Base-by-base conservation (phyloP, 345 rosid species). In the Populus deltoides region DNA sequence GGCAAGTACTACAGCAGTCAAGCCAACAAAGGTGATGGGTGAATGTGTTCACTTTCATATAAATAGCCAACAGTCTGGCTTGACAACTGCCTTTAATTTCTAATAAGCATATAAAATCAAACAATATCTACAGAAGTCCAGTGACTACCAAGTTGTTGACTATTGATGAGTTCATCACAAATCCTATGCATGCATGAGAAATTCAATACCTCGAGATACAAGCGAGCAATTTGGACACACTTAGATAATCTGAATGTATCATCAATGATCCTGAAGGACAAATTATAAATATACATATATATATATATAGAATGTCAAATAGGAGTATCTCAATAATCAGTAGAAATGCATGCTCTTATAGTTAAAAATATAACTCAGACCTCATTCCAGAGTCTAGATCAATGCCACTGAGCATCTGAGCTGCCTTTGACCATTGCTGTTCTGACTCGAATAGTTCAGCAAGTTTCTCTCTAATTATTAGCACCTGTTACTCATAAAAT, bases 341-440 rank as follows among this genome's bases (percentile, higher is more conserved):
- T 8, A 20, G 59, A 53, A 20, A 53, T 6, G 20, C 59, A 53
- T 2, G 1, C 24, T 53, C n/a, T n/a, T 53, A 53, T 53, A 8
- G 24, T 20, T 53, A 33, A 33, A 53, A 53, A 53, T 53, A 53
- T 20, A 53, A 53, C 69, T 68, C 86, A 79, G 73, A 93, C 99
- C 99, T 93, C 97, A 93, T 93, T 86, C 90, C 93, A 72, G 98
- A 96, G 62, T 96, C 99, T 43, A 93, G 83, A 86, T 96, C 97
- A 86, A 96, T 96, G 67, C 99, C 99, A 78, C 99, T 93, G 53
- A 96, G 93, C 97, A 96, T 96, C 87, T 96, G 97, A 4, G 99
- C 98, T 20, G 99, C 99, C 86, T 88, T 92, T 38, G 99, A 93
- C 98, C 99, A 92, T 66, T 92, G 90, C 79, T 90, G 94, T 81